phyloP scores from a whole-genome alignment of 1,139 yeast genomes.

The Magnusiomyces ingens region DNA sequence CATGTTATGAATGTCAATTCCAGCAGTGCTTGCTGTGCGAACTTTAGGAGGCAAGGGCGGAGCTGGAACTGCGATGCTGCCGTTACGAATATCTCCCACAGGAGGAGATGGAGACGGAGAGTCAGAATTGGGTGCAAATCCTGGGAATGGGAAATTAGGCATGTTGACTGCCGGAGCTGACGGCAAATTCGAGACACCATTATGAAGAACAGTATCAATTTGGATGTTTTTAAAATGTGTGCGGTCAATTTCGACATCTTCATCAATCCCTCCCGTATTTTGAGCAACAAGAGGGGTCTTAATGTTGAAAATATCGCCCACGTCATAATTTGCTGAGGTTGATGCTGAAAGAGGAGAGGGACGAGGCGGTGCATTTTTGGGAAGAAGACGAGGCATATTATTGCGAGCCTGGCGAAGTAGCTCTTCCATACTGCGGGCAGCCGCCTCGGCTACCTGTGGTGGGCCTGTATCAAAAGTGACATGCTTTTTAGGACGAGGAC shows the following conservation, averaged over 20 bases:
- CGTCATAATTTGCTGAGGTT: conserved; percentile 13
- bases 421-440: conserved; percentile 36
- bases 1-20: background rate
- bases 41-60: conserved; percentile 16
- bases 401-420: conserved; percentile 30
- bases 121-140: conserved; percentile 3
- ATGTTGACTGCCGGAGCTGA: conserved; percentile 15
- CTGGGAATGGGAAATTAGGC: conserved; percentile 8
- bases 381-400: conserved; percentile 11
- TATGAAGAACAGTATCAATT: conserved; percentile 35
- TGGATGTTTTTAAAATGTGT: conserved; percentile 34
- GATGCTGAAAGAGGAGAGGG: conserved; percentile 5
- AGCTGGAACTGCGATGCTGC: conserved; percentile 7
- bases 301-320: conserved; percentile 11
- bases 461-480: conserved; percentile 36
- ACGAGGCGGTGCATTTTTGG: conserved; percentile 6
- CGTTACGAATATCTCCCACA: conserved; percentile 2
- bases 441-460: conserved; percentile 37
- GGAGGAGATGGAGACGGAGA: conserved; percentile 12
- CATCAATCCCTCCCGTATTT: conserved; percentile 22
- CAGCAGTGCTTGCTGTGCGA: conserved; percentile 2
- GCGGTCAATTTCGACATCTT: conserved; percentile 30
- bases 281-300: conserved; percentile 11
- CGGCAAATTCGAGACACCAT: conserved; percentile 31
- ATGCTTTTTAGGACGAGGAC: conserved; percentile 25